Percentiles rank a stretch among this genome's conserved stretches.
These are phyloP conservation scores for Trametes coccinea DNA, from an alignment of 768 basidiomycete genomes.

Conservation along the genomic window DNA sequence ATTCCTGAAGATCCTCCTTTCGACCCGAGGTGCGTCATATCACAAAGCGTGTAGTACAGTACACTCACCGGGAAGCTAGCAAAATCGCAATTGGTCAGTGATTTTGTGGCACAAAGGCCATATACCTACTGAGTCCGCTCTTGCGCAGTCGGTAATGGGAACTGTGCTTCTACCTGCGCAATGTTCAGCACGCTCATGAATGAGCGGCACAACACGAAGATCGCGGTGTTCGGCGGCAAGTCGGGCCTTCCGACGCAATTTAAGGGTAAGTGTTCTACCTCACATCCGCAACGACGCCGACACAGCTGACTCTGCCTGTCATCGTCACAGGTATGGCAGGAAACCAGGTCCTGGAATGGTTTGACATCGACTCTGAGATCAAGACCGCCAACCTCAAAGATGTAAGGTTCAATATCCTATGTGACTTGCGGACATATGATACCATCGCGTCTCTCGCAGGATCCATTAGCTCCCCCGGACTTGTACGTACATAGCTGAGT, in stretches of 20 bases:
- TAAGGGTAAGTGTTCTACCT: slow-evolving; percentile 35
- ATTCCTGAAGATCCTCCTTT: slow-evolving; percentile 51
- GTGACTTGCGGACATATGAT: background rate
- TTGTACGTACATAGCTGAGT: slow-evolving; percentile 28
- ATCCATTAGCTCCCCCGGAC: slow-evolving; percentile 41
- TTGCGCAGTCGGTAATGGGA: slow-evolving; percentile 27
- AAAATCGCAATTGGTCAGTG: slow-evolving; percentile 30
- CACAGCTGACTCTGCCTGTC: background rate
- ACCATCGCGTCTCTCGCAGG: slow-evolving; percentile 20
- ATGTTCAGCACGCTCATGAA: slow-evolving; percentile 65
- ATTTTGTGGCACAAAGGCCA: too few relatives aligned
- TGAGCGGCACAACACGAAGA: slow-evolving; percentile 52
- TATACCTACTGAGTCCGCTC: background rate
- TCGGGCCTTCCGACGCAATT: slow-evolving; percentile 51
- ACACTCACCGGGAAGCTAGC: background rate
- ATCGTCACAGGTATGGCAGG: slow-evolving; percentile 48
- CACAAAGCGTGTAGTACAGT: too few relatives aligned
- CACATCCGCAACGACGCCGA: background rate
- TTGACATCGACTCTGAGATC: slow-evolving; percentile 59
- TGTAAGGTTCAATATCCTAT: slow-evolving; percentile 22
- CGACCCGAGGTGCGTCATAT: slow-evolving; percentile 36
- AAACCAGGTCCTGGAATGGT: slow-evolving; percentile 64
- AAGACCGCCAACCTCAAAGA: slow-evolving; percentile 46
- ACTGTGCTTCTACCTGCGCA: slow-evolving; percentile 63
- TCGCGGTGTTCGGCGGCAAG: slow-evolving; percentile 59